phyloP scores from a whole-genome alignment of 352 stramenopile genomes.

The Phytopythium chamaehyphon region DNA sequence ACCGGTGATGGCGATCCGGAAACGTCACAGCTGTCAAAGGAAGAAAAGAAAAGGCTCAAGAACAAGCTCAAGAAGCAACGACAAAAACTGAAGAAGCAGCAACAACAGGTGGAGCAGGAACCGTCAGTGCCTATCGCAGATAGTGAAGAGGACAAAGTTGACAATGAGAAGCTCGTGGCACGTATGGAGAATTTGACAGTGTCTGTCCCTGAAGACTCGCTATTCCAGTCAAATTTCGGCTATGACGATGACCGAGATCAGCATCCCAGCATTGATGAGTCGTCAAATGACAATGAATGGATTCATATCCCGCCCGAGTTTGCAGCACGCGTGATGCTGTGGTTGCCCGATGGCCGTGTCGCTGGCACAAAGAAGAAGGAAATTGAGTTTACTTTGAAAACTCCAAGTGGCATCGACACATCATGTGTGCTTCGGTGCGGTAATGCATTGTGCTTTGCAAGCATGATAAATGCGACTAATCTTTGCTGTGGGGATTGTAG shows the following conservation, averaged over 20 bases:
- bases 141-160: conserved; percentile 14
- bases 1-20: neutral
- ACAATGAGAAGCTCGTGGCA: neutral
- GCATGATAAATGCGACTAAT: neutral
- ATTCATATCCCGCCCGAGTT: conserved; percentile 68
- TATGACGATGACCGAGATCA: neutral
- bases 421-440: conserved; percentile 51
- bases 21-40: conserved; percentile 42
- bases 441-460: neutral
- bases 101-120: neutral
- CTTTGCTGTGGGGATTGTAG: conserved; percentile 4
- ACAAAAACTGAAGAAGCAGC: conserved; percentile 85
- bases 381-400: conserved; percentile 58
- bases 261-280: conserved; percentile 10
- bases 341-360: conserved; percentile 52
- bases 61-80: conserved; percentile 93
- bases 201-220: neutral
- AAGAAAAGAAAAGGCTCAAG: conserved; percentile 94
- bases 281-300: conserved; percentile 50
- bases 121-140: neutral
- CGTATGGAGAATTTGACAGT: conserved; percentile 1
- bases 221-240: conserved; percentile 1
- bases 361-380: conserved; percentile 53
- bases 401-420: conserved; percentile 33
- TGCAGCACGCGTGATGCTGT: conserved; percentile 61